A percentile compares a stretch with the other conserved stretches of the same genome.
These are phyloP conservation scores for Kwoniella dejecticola DNA, from an alignment of 768 basidiomycete genomes.

Conservation along the genomic window DNA sequence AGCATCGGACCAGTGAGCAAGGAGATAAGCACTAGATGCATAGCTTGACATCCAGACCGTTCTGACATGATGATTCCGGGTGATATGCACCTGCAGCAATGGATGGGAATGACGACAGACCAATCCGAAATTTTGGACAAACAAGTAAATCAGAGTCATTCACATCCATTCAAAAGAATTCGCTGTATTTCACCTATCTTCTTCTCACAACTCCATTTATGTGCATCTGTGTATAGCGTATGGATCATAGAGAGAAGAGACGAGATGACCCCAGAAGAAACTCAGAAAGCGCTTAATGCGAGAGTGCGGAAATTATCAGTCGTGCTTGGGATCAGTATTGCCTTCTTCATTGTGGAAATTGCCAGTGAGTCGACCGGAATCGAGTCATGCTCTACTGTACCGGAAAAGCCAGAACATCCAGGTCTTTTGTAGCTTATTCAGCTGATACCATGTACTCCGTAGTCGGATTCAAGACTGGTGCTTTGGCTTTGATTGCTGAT, in stretches of 20 bases:
- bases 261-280: not conserved
- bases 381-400: not conserved
- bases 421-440: not conserved
- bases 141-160: too few species aligned
- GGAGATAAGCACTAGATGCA: too few species aligned
- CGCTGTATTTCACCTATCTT: too few species aligned
- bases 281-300: conserved; percentile 6
- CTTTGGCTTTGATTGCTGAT: conserved; percentile 64
- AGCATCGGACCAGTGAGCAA: too few species aligned
- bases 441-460: not conserved
- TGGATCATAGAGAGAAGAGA: too few species aligned
- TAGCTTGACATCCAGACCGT: too few species aligned
- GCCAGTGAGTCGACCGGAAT: conserved; percentile 53
- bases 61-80: too few species aligned
- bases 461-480: conserved; percentile 65
- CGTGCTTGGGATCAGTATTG: conserved; percentile 60
- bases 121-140: too few species aligned
- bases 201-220: not conserved
- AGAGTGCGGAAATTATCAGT: conserved; percentile 26
- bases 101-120: too few species aligned
- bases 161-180: not conserved
- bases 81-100: too few species aligned
- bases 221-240: too few species aligned
- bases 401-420: not conserved
- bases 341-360: conserved; percentile 63